Percentiles rank a stretch among this genome's conserved stretches.
These are phyloP conservation scores for Candida ortonii DNA, from an alignment of 805 yeast species.

Conservation along the genomic window DNA sequence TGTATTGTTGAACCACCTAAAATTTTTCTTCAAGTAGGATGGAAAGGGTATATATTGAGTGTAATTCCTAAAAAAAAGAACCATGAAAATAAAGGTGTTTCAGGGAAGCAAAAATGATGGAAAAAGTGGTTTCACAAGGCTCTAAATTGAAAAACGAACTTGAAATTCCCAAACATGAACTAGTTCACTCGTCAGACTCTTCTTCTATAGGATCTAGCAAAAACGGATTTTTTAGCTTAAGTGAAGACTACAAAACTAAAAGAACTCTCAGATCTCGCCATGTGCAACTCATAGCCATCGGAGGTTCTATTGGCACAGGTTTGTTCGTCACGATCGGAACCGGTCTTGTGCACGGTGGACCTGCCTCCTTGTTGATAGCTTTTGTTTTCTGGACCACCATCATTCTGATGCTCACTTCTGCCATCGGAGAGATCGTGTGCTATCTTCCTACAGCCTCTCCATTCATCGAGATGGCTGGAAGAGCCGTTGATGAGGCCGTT, in stretches of 20 bases:
- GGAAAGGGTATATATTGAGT: too few species aligned
- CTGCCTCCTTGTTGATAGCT: constrained; percentile 33
- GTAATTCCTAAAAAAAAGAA: too few species aligned
- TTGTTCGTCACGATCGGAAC: constrained; percentile 37
- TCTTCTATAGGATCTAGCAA: constrained; percentile 9
- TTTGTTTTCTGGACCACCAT: constrained; percentile 34
- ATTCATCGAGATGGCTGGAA: constrained; percentile 37
- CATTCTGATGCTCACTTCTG: constrained; percentile 33
- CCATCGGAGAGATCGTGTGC: constrained; percentile 38
- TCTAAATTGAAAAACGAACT: too few species aligned
- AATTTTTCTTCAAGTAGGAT: too few species aligned
- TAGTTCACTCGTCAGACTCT: constrained; percentile 5
- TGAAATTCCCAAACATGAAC: too few species aligned
- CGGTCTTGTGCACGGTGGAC: constrained; percentile 36
- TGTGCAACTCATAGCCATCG: constrained; percentile 39
- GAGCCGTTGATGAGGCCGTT: constrained; percentile 37
- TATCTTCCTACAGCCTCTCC: constrained; percentile 38
- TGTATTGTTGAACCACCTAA: too few species aligned
- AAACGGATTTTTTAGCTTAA: constrained; percentile 11
- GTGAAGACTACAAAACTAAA: constrained; percentile 19
- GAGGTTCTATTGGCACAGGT: constrained; percentile 41
- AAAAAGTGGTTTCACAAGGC: too few species aligned
- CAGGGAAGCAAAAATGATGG: too few species aligned
- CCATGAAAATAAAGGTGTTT: too few species aligned
- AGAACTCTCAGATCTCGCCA: constrained; percentile 36